Evolutionary conservation across 129 eudicot species (phyloP), one percentile per base, ranked within the genome.

Genomic region (Sambucus nigra): DNA sequence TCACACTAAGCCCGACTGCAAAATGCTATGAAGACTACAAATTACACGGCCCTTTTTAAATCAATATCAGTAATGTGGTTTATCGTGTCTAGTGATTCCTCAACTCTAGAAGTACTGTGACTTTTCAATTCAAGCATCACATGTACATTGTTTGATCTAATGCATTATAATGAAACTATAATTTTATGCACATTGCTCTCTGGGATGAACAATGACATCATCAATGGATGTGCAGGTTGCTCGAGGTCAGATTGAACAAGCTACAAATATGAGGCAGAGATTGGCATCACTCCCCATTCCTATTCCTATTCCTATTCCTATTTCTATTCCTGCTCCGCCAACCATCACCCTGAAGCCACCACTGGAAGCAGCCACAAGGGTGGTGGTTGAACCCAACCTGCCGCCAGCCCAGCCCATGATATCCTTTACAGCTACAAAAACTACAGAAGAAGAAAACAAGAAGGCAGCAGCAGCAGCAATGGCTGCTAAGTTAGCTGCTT

Each of bases 401-500:
- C 58, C 59, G 16, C 69, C 83, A 20, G 23, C 65, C 29, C 74
- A 73, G 32, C 66, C 82, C 7, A 50, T 63, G 53, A 63, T 75
- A 54, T 42, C 80, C 25, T 82, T 71, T 21, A 51, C 56, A 23
- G 29, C 69, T 8, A 26, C 86, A 31, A 64, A 66, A 51, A 47
- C 55, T 10, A 71, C 52, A 4, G 95, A 84, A 40, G 99, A 91
- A 69, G 95, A 85, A 5, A 74, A 63, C 69, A 82, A 65, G 45
- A 86, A 67, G 54, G 82, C 99, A 0, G 67, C 87, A 6, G 99
- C 94, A 26, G 99, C 99, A 5, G 94, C 94, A 21, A 70, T 91
- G 29, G 99, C 94, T 40, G 95, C 99, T 25, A 86, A 79, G 65
- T 95, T 91, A 23, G 65, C 99, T 17, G 94, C 99, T 38, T 91